Evolutionary conservation across 257 asterid genomes (phyloP).

Genomic region (Scutellaria minor): DNA sequence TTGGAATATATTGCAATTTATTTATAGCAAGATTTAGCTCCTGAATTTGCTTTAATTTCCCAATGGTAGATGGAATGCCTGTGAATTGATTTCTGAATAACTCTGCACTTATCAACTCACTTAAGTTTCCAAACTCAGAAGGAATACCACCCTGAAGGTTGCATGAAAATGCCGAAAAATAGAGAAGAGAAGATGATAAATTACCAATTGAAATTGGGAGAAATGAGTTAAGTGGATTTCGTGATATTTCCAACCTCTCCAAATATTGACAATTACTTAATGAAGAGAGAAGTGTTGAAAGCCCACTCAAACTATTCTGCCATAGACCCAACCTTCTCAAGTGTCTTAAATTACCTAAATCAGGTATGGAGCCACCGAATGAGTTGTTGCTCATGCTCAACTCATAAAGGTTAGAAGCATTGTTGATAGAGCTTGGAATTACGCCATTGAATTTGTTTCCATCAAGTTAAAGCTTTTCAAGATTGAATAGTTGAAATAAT

Average conservation of each 20-base stretch:
- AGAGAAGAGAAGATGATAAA: constrained; percentile 34
- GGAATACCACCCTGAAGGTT: constrained; percentile 42
- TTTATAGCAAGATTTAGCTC: background rate
- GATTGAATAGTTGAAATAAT: background rate
- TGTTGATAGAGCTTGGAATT: constrained; percentile 29
- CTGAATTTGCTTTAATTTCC: background rate
- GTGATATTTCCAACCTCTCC: background rate
- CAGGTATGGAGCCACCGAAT: constrained; percentile 42
- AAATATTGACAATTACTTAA: constrained; percentile 35
- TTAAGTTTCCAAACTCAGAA: constrained; percentile 33
- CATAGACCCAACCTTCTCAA: background rate
- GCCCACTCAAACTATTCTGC: constrained; percentile 40
- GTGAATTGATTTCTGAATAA: background rate
- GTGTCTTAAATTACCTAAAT: constrained; percentile 36
- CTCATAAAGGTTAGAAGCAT: constrained; percentile 40
- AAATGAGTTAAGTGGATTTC: constrained; percentile 17
- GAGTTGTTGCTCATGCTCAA: constrained; percentile 31
- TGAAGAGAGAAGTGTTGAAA: constrained; percentile 19
- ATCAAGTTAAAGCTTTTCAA: constrained; percentile 17
- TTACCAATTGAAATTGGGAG: constrained; percentile 36
- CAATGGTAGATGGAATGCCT: background rate
- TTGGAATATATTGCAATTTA: constrained; percentile 24
- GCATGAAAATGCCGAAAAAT: background rate
- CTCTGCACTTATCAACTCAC: background rate
- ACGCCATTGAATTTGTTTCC: constrained; percentile 26